Base-by-base conservation (phyloP, 148 eudicot genomes). In the Vaccinium corymbosum region DNA sequence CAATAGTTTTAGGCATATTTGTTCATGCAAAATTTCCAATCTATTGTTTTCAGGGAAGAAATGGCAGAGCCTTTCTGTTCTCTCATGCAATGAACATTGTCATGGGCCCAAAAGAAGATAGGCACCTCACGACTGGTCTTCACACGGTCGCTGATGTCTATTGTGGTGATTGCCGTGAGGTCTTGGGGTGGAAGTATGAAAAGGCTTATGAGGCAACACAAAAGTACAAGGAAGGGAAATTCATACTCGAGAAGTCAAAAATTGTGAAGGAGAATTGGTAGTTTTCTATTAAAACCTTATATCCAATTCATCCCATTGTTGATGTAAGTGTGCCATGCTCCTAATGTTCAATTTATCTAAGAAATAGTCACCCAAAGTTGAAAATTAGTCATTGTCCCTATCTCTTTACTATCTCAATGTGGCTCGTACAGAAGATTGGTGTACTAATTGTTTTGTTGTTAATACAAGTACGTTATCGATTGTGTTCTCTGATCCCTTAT, bases 121-220 rank as follows among this genome's bases (percentile, higher is more conserved):
- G 90, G 61, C 73, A 71, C 6, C 86, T 88, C 55, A 50, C 71
- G 74, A 85, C 90, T 11, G 90, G 90, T 61, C 86, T 88, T 78
- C 90, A 88, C 86, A 86, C 90, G 19, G 90, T 88, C n/a, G 90
- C 90, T 14, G 90, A 88, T 35, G 52, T 88, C 19, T 50, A 3
- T 55, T 88, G 90, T 81, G 70, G 17, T 2, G 88, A 85, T 73
- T 88, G 90, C 32, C 82, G 83, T 38, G 90, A 85, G 66, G 80
- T 78, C 11, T 55, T 88, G 72, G 90, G 90, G 17, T 88, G 90
- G 90, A 86, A 86, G 84, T 88, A 88, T 15, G 81, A 83, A 50
- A 68, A 52, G 17, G 90, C 90, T 12, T 88, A 83, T 6, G 90
- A 83, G 48, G 71, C 81, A 64, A 4, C 86, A 61, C 86, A 86